Evolutionary conservation across 495 filamentous ascomycete genomes (phyloP), one percentile per base, ranked within the genome.

Genomic region (Haplographium delicatum): DNA sequence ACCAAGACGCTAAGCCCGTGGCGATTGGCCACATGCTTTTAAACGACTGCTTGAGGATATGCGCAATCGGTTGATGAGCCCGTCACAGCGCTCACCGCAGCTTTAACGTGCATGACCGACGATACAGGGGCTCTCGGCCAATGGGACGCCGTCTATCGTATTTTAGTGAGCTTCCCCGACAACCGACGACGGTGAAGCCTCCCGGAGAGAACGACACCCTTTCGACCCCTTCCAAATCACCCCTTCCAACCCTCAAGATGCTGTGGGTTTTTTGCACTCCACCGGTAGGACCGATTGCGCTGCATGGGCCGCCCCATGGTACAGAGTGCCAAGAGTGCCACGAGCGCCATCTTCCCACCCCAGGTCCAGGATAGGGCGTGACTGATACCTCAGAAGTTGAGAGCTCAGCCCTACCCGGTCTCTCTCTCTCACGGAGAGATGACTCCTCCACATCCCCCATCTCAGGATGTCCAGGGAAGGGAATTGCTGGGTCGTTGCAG

Each of bases 81-180:
- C 22, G 43, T 40, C 44, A 47, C 9, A 47, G 42, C 26, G 24
- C 42, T 45, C 40, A 53, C 50, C 50, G 50, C 50, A 34, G 24
- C 23, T 53, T 53, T 27, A 16, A 27, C 10, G 33, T 46, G 43
- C 43, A 53, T 53, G 0, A 30, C 3, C 7, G 15, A 11, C 7
- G 30, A 27, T 5, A 11, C 30, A 28, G 22, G 42, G 28, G 20
- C n/a, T 28, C 16, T 40, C 8, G 5, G 30, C 52, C 52, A 54
- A 54, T 54, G 38, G 44, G 1, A 41, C 16, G 1, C 7, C 37
- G 3, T 5, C 23, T 18, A 44, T 49, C 52, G 52, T 54, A 54
- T 54, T 48, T 49, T 44, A 34, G 39, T 24, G 42, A 22, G 11
- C 16, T 9, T 46, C 33, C 10, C 20, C 27, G 44, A 5, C 18